Conservation (phyloP, 352 stramenopile genomes). For the Phytophthora fragariae region DNA sequence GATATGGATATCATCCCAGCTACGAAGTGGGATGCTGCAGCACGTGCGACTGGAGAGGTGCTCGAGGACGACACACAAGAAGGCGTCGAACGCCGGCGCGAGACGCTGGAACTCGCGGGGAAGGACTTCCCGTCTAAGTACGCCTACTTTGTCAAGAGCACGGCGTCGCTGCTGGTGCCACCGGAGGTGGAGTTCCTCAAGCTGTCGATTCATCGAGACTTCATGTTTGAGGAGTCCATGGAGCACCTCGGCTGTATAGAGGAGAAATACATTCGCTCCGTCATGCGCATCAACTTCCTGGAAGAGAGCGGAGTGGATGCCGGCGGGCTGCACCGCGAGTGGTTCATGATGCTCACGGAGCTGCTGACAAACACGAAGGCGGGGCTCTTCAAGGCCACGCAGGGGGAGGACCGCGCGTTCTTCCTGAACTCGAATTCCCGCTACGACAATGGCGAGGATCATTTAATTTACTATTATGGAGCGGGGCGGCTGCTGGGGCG, state of each 20-base stretch:
- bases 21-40: conserved; percentile 44
- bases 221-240: conserved; percentile 73
- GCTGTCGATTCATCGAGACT: conserved; percentile 56
- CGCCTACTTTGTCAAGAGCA: conserved; percentile 54
- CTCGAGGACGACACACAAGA: conserved; percentile 37
- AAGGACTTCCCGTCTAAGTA: conserved; percentile 65
- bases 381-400: conserved; percentile 65
- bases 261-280: conserved; percentile 59
- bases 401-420: conserved; percentile 62
- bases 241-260: conserved; percentile 65
- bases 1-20: conserved; percentile 51
- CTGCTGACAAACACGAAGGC: conserved; percentile 51
- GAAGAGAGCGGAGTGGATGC: conserved; percentile 86
- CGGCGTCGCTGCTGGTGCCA: conserved; percentile 47
- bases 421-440: conserved; percentile 74
- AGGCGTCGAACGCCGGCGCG: conserved; percentile 42
- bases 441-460: conserved; percentile 64
- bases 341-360: conserved; percentile 86
- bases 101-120: conserved; percentile 37
- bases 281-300: conserved; percentile 83
- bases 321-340: conserved; percentile 88
- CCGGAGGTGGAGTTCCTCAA: conserved; percentile 57
- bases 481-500: conserved; percentile 64
- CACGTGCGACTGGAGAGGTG: conserved; percentile 40
- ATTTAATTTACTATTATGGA: conserved; percentile 75